phyloP scores from a whole-genome alignment of 495 filamentous ascomycete genomes.

The Mycothermus thermophilus region DNA sequence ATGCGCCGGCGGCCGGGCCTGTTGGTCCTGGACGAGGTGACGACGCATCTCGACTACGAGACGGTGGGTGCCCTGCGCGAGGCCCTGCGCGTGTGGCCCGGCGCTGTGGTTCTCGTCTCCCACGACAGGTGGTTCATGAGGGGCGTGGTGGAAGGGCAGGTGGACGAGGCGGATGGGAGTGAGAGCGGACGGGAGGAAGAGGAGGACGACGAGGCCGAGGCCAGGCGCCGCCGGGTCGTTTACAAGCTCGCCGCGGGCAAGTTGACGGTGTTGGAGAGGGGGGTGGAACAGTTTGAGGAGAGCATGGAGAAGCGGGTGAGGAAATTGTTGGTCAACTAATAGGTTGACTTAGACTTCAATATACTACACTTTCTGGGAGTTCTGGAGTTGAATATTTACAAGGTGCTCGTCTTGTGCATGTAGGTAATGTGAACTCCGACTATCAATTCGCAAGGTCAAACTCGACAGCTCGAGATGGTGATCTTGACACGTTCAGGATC shows the following conservation, averaged over 20 bases:
- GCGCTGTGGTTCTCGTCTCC: slow-evolving; percentile 57
- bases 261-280: slow-evolving; percentile 40
- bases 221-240: slow-evolving; percentile 38
- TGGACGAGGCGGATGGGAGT: slow-evolving; percentile 37
- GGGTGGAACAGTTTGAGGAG: slow-evolving; percentile 51
- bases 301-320: slow-evolving; percentile 45
- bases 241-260: slow-evolving; percentile 45
- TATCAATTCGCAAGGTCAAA: no score
- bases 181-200: slow-evolving; percentile 32
- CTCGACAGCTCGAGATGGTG: no score
- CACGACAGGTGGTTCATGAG: slow-evolving; percentile 68
- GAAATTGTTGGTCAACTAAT: slow-evolving; percentile 24
- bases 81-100: slow-evolving; percentile 50
- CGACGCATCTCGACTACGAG: slow-evolving; percentile 72
- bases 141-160: slow-evolving; percentile 52
- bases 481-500: no score
- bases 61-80: slow-evolving; percentile 55
- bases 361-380: no score
- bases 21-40: slow-evolving; percentile 70
- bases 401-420: no score
- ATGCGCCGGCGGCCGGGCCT: slow-evolving; percentile 55
- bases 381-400: no score
- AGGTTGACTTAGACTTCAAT: no score
- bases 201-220: slow-evolving; percentile 28
- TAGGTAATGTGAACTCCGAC: no score